Conservation (phyloP, 768 basidiomycete genomes). For the Chalciporus pseudorubinellus region DNA sequence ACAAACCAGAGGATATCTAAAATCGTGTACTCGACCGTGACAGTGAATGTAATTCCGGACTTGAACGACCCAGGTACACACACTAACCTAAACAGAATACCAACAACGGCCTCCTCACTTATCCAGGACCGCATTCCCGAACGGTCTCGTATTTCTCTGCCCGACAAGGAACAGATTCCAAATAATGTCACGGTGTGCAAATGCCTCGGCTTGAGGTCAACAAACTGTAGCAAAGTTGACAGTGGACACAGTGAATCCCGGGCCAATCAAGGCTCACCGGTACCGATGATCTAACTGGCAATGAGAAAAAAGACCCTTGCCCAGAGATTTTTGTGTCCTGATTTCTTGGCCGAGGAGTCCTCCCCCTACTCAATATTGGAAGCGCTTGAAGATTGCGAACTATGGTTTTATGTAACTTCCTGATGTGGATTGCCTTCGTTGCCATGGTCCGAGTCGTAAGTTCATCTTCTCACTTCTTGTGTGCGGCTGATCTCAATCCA, state of each 20-base stretch:
- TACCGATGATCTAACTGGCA: too few species aligned
- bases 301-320: too few species aligned
- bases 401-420: slow-evolving; percentile 55
- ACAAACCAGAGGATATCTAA: slow-evolving; percentile 36
- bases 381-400: slow-evolving; percentile 47
- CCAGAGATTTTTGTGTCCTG: too few species aligned
- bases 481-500: slow-evolving; percentile 5
- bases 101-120: slow-evolving; percentile 41
- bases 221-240: too few species aligned
- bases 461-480: background rate
- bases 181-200: slow-evolving; percentile 64
- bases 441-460: slow-evolving; percentile 41
- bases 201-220: slow-evolving; percentile 57
- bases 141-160: slow-evolving; percentile 59
- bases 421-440: slow-evolving; percentile 54
- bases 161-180: slow-evolving; percentile 76
- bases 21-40: too few species aligned
- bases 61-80: too few species aligned
- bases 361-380: slow-evolving; percentile 44
- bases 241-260: too few species aligned
- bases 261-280: too few species aligned
- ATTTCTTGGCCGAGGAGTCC: too few species aligned
- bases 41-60: too few species aligned
- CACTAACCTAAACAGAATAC: too few species aligned
- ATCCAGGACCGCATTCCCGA: slow-evolving; percentile 69